Evolutionary conservation across 805 yeast species (phyloP).

Genomic region (Suhomyces kilbournensis): DNA sequence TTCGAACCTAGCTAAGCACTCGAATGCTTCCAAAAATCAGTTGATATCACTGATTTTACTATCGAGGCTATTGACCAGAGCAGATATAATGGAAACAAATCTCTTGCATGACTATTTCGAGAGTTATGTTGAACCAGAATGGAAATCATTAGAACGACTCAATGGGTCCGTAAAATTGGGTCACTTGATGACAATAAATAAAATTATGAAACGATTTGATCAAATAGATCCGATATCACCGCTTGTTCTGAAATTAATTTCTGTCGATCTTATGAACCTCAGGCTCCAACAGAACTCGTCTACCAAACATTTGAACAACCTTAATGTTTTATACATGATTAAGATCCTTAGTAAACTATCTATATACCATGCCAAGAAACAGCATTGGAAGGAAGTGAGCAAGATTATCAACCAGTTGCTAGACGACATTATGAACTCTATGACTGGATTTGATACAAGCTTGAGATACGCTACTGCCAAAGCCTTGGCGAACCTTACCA

Average conservation of each 20-base stretch:
- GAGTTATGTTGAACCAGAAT: conserved; percentile 11
- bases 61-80: conserved; percentile 52
- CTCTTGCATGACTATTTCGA: conserved; percentile 19
- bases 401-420: conserved; percentile 49
- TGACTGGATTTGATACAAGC: conserved; percentile 47
- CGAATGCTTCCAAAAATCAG: conserved; percentile 55
- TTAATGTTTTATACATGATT: conserved; percentile 25
- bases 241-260: conserved; percentile 14
- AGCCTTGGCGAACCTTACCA: conserved; percentile 51
- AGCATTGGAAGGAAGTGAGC: conserved; percentile 42
- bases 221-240: conserved; percentile 7
- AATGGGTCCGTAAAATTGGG: conserved; percentile 28
- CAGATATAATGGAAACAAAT: conserved; percentile 34
- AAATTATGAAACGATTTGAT: conserved; percentile 27
- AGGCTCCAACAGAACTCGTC: conserved; percentile 9
- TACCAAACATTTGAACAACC: conserved; percentile 8
- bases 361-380: conserved; percentile 13
- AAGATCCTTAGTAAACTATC: conserved; percentile 41
- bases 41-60: conserved; percentile 51
- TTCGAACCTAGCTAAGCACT: conserved; percentile 24
- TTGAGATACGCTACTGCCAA: conserved; percentile 68
- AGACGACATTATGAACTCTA: conserved; percentile 25
- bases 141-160: conserved; percentile 12
- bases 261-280: conserved; percentile 14
- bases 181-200: conserved; percentile 39